These are phyloP conservation scores for Termitomyces sp. DNA, from an alignment of 768 basidiomycete genomes.

Conservation along the genomic window DNA sequence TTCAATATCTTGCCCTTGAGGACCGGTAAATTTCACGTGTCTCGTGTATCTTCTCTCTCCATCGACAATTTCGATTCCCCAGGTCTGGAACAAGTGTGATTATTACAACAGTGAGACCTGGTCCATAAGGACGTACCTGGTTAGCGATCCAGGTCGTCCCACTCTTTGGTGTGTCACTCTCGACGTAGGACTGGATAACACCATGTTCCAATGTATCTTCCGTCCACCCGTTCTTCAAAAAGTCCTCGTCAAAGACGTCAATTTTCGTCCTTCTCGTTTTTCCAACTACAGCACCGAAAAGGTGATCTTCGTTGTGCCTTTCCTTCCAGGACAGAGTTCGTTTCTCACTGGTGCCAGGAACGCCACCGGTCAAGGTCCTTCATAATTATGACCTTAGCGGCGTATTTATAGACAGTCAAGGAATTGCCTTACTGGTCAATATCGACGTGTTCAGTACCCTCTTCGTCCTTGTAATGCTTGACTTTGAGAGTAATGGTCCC, in stretches of 20 bases:
- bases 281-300: slow-evolving; percentile 59
- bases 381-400: background rate
- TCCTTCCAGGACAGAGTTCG: slow-evolving; percentile 56
- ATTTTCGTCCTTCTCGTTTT: slow-evolving; percentile 49
- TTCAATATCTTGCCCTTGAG: slow-evolving; percentile 53
- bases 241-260: slow-evolving; percentile 43
- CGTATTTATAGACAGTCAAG: background rate
- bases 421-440: slow-evolving; percentile 42
- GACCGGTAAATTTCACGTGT: slow-evolving; percentile 61
- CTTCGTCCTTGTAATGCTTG: slow-evolving; percentile 63
- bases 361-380: slow-evolving; percentile 53
- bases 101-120: background rate
- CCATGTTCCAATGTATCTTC: slow-evolving; percentile 38
- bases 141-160: slow-evolving; percentile 56
- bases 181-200: slow-evolving; percentile 41
- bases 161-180: slow-evolving; percentile 65
- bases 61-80: slow-evolving; percentile 63
- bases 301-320: slow-evolving; percentile 47
- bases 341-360: slow-evolving; percentile 53
- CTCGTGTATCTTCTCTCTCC: slow-evolving; percentile 59
- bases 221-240: slow-evolving; percentile 39
- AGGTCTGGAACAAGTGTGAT: slow-evolving; percentile 30
- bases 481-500: slow-evolving; percentile 58
- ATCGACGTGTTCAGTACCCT: slow-evolving; percentile 60
- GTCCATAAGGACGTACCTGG: slow-evolving; percentile 41